Percentiles rank a stretch among this genome's conserved stretches.
These are phyloP conservation scores for Penicillium digitatum DNA, from an alignment of 2,329 filamentous ascomycete species.

Conservation along the genomic window DNA sequence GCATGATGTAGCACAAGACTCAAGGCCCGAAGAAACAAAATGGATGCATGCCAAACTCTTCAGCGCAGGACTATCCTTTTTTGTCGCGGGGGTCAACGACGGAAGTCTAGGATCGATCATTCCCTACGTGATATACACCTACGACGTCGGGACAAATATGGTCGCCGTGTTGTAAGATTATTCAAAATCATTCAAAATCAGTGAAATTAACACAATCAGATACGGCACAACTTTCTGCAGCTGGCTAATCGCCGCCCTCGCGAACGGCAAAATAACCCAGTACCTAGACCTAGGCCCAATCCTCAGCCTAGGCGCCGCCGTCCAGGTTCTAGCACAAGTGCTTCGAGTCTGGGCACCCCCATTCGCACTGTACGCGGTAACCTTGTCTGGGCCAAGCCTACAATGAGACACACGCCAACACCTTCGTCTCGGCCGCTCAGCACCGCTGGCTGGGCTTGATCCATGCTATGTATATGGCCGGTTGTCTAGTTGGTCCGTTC, in stretches of 20 bases:
- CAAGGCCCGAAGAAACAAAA: slow-evolving; percentile 7
- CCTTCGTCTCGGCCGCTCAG: slow-evolving; percentile 56
- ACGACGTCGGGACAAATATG: slow-evolving; percentile 51
- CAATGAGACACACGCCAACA: slow-evolving; percentile 62
- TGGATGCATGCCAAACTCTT: slow-evolving; percentile 46
- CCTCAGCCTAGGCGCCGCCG: slow-evolving; percentile 52
- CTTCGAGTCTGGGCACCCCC: slow-evolving; percentile 56
- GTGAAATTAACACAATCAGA: slow-evolving; percentile 23
- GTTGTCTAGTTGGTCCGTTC: slow-evolving; percentile 56
- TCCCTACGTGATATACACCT: slow-evolving; percentile 58
- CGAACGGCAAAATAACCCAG: slow-evolving; percentile 48
- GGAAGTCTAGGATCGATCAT: slow-evolving; percentile 61
- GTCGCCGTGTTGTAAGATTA: slow-evolving; percentile 49
- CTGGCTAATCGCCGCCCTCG: slow-evolving; percentile 57
- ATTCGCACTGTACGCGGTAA: slow-evolving; percentile 54
- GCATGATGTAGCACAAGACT: background rate
- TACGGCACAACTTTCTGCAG: slow-evolving; percentile 58
- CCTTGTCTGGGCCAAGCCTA: slow-evolving; percentile 61
- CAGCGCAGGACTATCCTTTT: slow-evolving; percentile 59
- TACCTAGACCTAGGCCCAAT: slow-evolving; percentile 55
- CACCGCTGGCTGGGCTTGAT: slow-evolving; percentile 62
- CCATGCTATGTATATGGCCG: slow-evolving; percentile 59
- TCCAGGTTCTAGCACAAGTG: slow-evolving; percentile 49
- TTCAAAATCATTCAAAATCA: background rate
- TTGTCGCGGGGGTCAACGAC: slow-evolving; percentile 63